Conservation (phyloP, 441 rosid genomes). For the California macrophylla region DNA sequence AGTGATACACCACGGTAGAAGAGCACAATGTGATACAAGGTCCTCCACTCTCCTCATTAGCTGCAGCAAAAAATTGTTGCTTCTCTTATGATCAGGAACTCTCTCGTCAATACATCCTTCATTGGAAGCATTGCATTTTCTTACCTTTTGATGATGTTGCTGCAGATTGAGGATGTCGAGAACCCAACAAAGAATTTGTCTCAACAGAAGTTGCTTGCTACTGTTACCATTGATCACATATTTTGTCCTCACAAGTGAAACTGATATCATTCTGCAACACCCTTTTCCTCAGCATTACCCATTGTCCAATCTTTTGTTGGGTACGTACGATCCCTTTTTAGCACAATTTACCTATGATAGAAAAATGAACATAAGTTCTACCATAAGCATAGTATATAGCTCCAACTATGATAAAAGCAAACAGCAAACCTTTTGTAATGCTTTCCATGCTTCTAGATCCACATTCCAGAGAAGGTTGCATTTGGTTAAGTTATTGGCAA, state of each 20-base stretch:
- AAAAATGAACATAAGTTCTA: background rate
- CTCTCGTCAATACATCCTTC: slow-evolving; percentile 16
- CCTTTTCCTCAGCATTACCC: no score
- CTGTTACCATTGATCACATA: no score
- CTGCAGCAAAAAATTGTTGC: slow-evolving; percentile 2
- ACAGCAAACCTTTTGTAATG: slow-evolving; percentile 18
- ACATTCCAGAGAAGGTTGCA: slow-evolving; percentile 13
- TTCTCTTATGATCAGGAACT: slow-evolving; percentile 18
- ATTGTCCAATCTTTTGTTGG: slow-evolving; percentile 1
- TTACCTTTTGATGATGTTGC: slow-evolving; percentile 17
- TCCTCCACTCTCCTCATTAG: no score
- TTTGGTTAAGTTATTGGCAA: background rate
- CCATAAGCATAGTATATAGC: background rate
- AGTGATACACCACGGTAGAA: background rate
- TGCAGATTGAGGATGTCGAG: no score
- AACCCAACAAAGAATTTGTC: no score
- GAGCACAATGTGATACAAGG: background rate
- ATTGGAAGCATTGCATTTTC: slow-evolving; percentile 13
- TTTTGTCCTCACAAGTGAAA: no score
- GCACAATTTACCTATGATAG: slow-evolving; percentile 18
- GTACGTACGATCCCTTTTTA: slow-evolving; percentile 22
- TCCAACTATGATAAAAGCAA: background rate
- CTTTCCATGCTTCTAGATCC: slow-evolving; percentile 22
- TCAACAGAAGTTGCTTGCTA: no score
- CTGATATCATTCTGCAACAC: no score